phyloP scores from a whole-genome alignment of 495 filamentous ascomycete genomes.

The Lasiosphaeria ovina region DNA sequence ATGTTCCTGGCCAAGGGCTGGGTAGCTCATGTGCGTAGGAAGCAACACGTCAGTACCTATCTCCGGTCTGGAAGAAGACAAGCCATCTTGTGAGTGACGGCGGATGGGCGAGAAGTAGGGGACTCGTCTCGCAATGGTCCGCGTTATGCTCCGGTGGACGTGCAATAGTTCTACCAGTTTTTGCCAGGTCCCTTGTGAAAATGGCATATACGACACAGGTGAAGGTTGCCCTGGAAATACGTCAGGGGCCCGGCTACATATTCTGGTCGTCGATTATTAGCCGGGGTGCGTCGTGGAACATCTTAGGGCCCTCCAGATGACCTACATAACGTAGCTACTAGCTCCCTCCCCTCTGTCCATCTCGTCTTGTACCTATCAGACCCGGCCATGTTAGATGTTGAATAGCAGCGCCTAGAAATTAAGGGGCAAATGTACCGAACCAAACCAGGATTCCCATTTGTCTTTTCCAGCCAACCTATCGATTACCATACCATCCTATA shows the following conservation, averaged over 20 bases:
- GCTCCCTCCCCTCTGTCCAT: not conserved
- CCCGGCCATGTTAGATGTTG: not conserved
- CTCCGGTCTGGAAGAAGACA: not conserved
- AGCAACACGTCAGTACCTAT: not conserved
- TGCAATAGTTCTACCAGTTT: conserved; percentile 2
- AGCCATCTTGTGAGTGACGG: not conserved
- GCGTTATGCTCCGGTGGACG: conserved; percentile 12
- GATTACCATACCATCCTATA: no score
- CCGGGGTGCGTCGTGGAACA: not conserved
- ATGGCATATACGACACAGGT: conserved; percentile 9
- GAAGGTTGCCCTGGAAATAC: conserved; percentile 13
- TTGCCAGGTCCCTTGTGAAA: conserved; percentile 4
- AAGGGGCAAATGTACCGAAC: no score
- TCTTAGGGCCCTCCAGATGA: not conserved
- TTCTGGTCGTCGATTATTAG: not conserved
- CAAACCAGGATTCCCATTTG: no score
- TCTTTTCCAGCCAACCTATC: no score
- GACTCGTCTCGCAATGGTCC: conserved; percentile 11
- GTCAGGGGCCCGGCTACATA: conserved; percentile 12
- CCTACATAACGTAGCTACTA: not conserved
- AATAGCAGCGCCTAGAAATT: not conserved
- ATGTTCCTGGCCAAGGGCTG: not conserved
- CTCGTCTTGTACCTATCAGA: not conserved
- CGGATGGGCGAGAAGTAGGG: conserved; percentile 11
- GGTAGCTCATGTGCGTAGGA: not conserved